phyloP scores from a whole-genome alignment of 2,329 filamentous ascomycete genomes.

The Neofusicoccum parvum region DNA sequence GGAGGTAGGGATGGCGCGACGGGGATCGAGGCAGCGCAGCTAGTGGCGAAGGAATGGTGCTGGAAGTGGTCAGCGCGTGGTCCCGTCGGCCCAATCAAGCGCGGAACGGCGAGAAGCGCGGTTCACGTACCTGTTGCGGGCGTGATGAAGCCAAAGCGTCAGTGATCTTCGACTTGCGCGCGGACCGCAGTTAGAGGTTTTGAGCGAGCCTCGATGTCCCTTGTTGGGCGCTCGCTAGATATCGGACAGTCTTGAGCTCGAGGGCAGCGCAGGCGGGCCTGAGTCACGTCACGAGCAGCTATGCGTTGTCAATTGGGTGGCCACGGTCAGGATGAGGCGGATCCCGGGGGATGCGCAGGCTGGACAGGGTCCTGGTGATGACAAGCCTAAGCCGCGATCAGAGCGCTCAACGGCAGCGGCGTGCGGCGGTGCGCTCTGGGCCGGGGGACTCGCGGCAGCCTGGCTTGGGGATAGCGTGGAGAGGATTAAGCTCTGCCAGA shows the following conservation, averaged over 20 bases:
- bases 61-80: slow-evolving; percentile 33
- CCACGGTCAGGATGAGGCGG: slow-evolving; percentile 41
- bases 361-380: slow-evolving; percentile 29
- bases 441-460: neutral
- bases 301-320: slow-evolving; percentile 45
- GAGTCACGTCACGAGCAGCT: slow-evolving; percentile 41
- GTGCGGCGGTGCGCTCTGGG: slow-evolving; percentile 16
- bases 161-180: slow-evolving; percentile 15
- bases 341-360: slow-evolving; percentile 33
- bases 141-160: slow-evolving; percentile 26
- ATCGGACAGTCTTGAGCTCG: slow-evolving; percentile 33
- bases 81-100: slow-evolving; percentile 35
- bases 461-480: slow-evolving; percentile 32
- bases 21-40: slow-evolving; percentile 28
- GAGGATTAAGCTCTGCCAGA: slow-evolving; percentile 30
- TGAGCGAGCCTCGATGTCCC: slow-evolving; percentile 29
- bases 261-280: slow-evolving; percentile 32
- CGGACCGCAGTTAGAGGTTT: slow-evolving; percentile 26
- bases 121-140: slow-evolving; percentile 25
- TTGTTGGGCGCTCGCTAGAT: slow-evolving; percentile 39
- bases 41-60: slow-evolving; percentile 37
- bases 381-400: slow-evolving; percentile 11
- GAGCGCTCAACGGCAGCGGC: neutral
- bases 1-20: slow-evolving; percentile 32
- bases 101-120: slow-evolving; percentile 21